Base-by-base conservation (phyloP, 192 early-diverging fungal genomes). In the Paraglomus occultum region DNA sequence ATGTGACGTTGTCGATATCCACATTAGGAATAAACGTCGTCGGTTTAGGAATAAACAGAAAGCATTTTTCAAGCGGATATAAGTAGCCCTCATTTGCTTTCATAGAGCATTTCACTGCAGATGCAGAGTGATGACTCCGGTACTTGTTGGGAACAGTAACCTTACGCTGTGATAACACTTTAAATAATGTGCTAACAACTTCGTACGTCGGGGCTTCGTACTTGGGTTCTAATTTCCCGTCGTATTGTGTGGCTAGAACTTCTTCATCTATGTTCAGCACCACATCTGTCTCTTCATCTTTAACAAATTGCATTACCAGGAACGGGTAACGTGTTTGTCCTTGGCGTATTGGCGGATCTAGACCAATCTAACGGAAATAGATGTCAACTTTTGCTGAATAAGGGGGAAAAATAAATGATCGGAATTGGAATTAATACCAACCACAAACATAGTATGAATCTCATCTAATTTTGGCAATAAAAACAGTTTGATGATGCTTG, bases 21-120 rank as follows among this genome's bases (percentile, higher is more conserved):
- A 76, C 70, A 55, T 90, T 88, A 8, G 93, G 84, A 48, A 99
- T 91, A 45, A 88, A 91, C 46, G 90, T 91, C n/a, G 94, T 82
- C 0, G 95, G 95, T 75, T 99, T 99, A 44, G 93, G 93, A 55
- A 96, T 89, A 64, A 96, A 95, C 51, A 99, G 46, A 71, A 99
- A 90, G n/a, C 88, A 89, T 74, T 94, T 94, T 66, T 96, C 95
- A 49, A 97, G 82, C 4, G 94, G 95, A 64, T 96, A 99, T 22
- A 99, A 76, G 55, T 89, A 89, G 64, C 93, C 93, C 73, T 99
- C 97, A 83, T 92, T 96, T 43, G 97, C 95, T 80, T 97, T 99
- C 83, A 93, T 88, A 39, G 94, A 95, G 66, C 93, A 95, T 77
- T 97, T 96, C 76, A 99, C 79, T 17, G 93, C 95, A 57, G 83